These are phyloP conservation scores for Parachaetomium inaequale DNA, from an alignment of 495 filamentous ascomycete genomes.

Conservation along the genomic window DNA sequence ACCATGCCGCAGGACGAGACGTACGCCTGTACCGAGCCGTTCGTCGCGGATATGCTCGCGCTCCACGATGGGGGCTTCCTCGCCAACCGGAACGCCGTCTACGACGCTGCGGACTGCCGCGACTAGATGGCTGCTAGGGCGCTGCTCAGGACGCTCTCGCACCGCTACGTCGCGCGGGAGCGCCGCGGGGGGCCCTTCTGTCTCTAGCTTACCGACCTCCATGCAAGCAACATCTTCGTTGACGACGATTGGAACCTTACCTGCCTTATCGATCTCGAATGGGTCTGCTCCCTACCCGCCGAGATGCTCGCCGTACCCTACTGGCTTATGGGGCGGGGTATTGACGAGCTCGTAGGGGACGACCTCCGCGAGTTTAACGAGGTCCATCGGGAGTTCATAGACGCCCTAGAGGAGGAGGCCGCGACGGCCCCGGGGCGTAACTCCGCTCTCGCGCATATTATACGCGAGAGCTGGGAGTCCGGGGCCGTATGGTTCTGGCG, in stretches of 20 bases:
- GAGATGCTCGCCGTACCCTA: constrained; percentile 7
- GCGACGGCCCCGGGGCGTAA: too few relatives aligned
- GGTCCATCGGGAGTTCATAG: too few relatives aligned
- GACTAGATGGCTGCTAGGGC: too few relatives aligned
- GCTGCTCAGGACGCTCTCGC: too few relatives aligned
- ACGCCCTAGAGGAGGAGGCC: too few relatives aligned
- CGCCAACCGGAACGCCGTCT: neutral
- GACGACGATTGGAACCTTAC: constrained; percentile 12
- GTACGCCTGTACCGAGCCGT: neutral
- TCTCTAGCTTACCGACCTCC: constrained; percentile 8
- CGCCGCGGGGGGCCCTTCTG: too few relatives aligned
- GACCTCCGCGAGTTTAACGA: too few relatives aligned
- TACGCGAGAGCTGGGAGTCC: too few relatives aligned
- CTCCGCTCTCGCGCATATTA: too few relatives aligned
- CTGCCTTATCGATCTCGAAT: neutral
- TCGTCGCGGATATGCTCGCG: neutral
- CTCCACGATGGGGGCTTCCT: constrained; percentile 2
- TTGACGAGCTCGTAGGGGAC: constrained; percentile 2
- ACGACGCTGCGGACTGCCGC: too few relatives aligned
- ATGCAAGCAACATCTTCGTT: constrained; percentile 7
- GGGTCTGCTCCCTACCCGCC: neutral
- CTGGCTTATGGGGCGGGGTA: neutral
- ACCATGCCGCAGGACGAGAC: neutral
- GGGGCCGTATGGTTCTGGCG: too few relatives aligned
- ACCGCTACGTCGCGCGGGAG: too few relatives aligned